Base-by-base conservation (phyloP, 441 rosid species). In the Hura crepitans region DNA sequence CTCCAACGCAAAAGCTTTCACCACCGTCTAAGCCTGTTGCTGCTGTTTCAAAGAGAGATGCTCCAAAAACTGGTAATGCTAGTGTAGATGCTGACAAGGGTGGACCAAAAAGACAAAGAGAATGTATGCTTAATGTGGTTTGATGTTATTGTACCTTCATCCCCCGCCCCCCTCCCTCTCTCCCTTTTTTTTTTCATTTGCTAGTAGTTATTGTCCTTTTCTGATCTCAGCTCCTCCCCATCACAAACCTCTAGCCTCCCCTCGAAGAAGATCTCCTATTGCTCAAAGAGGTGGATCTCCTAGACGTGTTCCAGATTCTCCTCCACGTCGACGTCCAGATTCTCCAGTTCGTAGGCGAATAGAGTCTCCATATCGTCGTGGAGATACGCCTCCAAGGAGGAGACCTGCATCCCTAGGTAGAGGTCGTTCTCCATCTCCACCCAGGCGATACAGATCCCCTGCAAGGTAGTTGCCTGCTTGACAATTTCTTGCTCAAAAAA, bases 331-430 rank as follows among this genome's bases (percentile, higher is more conserved):
- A 14, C 86, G 87, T 50, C 73, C 58, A 22, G 89, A 78, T 65
- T 89, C 95, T 59, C 70, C 77, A 23, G 46, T 10, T 75, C 91
- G 90, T 53, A 87, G 94, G 42, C 82, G 91, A 63, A 72, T 66
- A 0, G 86, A 73, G 27, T 90, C 98, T 70, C 93, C 96, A 70
- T 81, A 77, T 69, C 94, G 92, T 49, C 93, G 92, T 65, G 96
- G 90, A 62, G 95, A 92, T 60, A 82, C 98, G 47, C 97, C 98
- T 59, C 96, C 96, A 6, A 86, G 96, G 72, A 86, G 96, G 31
- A 76, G 98, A 71, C 97, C 91, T 59, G 81, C 85, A 66, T 95
- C 99, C 71, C 93, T 97, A 50, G 73, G 79, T 13, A 87, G 92
- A 79, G 96, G 91, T 23, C 96, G 95, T 50, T 89, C 93, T 61